Evolutionary conservation across 371 early-diverging fungal genomes (phyloP).

Genomic region (Mucor lusitanicus): DNA sequence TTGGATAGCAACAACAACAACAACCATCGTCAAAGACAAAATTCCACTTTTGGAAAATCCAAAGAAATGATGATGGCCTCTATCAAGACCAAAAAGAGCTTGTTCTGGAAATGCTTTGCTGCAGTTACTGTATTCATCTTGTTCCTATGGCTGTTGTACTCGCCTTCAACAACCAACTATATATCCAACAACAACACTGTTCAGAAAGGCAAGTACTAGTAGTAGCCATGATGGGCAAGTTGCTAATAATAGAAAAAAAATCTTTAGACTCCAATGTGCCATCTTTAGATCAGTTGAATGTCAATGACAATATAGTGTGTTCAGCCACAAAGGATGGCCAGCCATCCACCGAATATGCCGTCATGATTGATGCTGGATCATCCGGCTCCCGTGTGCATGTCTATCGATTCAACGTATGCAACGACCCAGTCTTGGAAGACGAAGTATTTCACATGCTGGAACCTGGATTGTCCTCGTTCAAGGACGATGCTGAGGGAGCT

Average conservation of each 20-base stretch:
- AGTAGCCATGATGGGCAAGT: neutral
- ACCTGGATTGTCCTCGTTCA: constrained; percentile 82
- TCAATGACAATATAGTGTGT: constrained; percentile 40
- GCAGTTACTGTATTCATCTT: constrained; percentile 7
- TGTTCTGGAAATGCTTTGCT: constrained; percentile 19
- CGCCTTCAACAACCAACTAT: neutral
- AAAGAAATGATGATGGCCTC: constrained; percentile 17
- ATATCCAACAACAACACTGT: neutral
- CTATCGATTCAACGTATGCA: constrained; percentile 84
- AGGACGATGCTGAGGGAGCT: constrained; percentile 67
- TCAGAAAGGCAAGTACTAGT: neutral
- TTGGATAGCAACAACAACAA: neutral
- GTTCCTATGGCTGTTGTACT: constrained; percentile 14
- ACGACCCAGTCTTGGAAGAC: constrained; percentile 62
- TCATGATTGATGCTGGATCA: constrained; percentile 94
- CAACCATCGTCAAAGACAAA: constrained; percentile 1
- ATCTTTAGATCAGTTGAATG: constrained; percentile 8
- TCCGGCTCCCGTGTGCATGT: constrained; percentile 96
- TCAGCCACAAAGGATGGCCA: constrained; percentile 53
- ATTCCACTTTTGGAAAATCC: constrained; percentile 1
- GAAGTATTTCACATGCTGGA: constrained; percentile 82
- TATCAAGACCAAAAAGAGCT: constrained; percentile 18
- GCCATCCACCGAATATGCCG: constrained; percentile 58
- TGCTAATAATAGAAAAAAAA: neutral
- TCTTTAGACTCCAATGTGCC: constrained; percentile 5